Evolutionary conservation across 208 protist species (phyloP), one percentile per base, ranked within the genome.

Genomic region (Phytomonas francai): DNA sequence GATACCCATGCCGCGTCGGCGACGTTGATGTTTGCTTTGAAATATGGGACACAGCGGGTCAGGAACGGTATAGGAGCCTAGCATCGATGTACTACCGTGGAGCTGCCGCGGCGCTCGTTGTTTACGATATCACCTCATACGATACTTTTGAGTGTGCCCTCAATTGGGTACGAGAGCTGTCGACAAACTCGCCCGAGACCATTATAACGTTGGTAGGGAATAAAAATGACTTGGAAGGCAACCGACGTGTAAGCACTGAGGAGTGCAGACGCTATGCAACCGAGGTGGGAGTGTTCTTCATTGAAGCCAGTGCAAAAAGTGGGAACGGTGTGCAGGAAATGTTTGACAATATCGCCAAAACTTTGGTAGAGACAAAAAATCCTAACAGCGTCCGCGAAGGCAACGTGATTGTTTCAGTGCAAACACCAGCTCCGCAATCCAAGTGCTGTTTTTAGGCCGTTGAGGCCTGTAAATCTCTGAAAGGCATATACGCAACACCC

Each of bases 111-210:
- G 91, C 91, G 30, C 71, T 99, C 7, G 84, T 99, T 0, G 97
- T 98, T 25, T 99, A 99, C 77, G 98, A 99, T 64, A 92, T 98
- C 58, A 97, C 95, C 30, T 91, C 97, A 63, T 70, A 84, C 63
- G 92, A 98, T 51, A 96, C 89, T 36, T 98, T 95, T 77, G 84
- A 92, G 59, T 96, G 91, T 59, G 97, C 97, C 34, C 92, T 97
- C 72, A 91, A 94, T 68, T 99, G 98, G 98, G 93, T 98, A 32
- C 95, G 92, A 27, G 97, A 99, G 83, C 85, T 99, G 59, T 73
- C 91, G 5, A 80, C 85, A 9, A 89, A 93, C 67, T 88, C 82
- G 6, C 87, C 88, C 29, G 93, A 98, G 67, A 97, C 98, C 25
- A 67, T 89, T 27, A 81, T 99, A 33, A 81, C 79, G 66, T 89